Conservation (phyloP, 2,329 filamentous ascomycete genomes). For the Trichophyton schoenleinii region DNA sequence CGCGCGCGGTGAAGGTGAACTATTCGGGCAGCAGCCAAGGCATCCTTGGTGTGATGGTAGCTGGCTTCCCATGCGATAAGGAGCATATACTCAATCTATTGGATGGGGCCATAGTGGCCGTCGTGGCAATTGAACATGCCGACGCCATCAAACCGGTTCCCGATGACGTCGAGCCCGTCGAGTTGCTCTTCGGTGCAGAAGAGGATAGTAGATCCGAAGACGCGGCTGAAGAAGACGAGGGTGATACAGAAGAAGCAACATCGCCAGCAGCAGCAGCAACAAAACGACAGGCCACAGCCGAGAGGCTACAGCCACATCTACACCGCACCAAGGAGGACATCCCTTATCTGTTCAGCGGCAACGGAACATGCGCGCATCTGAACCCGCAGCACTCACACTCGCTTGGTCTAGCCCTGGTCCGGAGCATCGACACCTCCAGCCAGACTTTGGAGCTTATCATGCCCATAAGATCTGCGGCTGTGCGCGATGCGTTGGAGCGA, state of each 20-base stretch:
- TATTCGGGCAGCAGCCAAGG: slow-evolving; percentile 36
- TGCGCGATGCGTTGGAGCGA: slow-evolving; percentile 21
- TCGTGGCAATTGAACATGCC: slow-evolving; percentile 38
- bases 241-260: background rate
- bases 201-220: background rate
- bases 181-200: slow-evolving; percentile 3
- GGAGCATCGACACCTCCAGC: slow-evolving; percentile 27
- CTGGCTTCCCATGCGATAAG: slow-evolving; percentile 38
- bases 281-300: background rate
- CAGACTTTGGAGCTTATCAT: slow-evolving; percentile 38
- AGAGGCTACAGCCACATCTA: slow-evolving; percentile 3
- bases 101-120: slow-evolving; percentile 42
- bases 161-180: too few species aligned
- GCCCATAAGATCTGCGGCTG: slow-evolving; percentile 28
- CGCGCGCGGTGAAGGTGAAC: slow-evolving; percentile 37
- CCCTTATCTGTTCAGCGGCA: slow-evolving; percentile 39
- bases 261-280: background rate
- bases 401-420: slow-evolving; percentile 40
- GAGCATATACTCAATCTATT: slow-evolving; percentile 39
- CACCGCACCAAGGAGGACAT: slow-evolving; percentile 33
- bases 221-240: background rate
- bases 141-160: slow-evolving; percentile 13
- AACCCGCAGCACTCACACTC: slow-evolving; percentile 37
- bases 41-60: slow-evolving; percentile 40
- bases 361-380: slow-evolving; percentile 31